Conservation (phyloP, 805 yeast genomes). For the Sungouiella blattae region DNA sequence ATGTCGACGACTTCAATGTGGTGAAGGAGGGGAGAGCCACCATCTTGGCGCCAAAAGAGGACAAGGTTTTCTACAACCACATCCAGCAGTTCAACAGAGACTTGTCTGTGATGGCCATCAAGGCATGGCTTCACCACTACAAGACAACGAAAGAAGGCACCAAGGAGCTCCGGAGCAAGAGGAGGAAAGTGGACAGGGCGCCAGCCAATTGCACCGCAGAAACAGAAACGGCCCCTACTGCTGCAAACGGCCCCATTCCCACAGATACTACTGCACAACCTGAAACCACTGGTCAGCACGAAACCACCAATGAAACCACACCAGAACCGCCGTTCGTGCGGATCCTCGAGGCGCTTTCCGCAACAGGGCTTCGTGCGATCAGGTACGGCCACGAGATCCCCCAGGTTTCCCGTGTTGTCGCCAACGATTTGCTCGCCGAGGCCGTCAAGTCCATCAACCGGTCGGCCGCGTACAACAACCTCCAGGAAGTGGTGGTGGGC, state of each 20-base stretch:
- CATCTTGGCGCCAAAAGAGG: slow-evolving; percentile 76
- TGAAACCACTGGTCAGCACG: not conserved
- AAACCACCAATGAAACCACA: not conserved
- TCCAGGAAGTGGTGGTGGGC: slow-evolving; percentile 54
- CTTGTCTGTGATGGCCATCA: slow-evolving; percentile 75
- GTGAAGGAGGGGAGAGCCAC: slow-evolving; percentile 79
- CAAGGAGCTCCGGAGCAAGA: slow-evolving; percentile 18
- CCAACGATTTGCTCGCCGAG: slow-evolving; percentile 82
- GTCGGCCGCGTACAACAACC: slow-evolving; percentile 66
- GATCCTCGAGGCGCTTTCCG: slow-evolving; percentile 86
- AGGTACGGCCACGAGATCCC: slow-evolving; percentile 93
- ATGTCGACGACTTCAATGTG: slow-evolving; percentile 28
- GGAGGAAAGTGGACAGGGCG: slow-evolving; percentile 13
- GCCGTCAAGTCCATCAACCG: slow-evolving; percentile 80
- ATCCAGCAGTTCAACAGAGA: slow-evolving; percentile 97
- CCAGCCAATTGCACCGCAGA: not conserved
- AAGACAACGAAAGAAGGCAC: slow-evolving; percentile 31
- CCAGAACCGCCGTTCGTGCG: slow-evolving; percentile 30
- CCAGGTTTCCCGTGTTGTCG: slow-evolving; percentile 64
- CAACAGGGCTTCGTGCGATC: slow-evolving; percentile 92
- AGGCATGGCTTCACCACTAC: slow-evolving; percentile 77
- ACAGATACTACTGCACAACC: too few species aligned
- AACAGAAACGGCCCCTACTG: not conserved
- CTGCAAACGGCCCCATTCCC: not conserved
- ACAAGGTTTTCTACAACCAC: slow-evolving; percentile 89